phyloP scores from a whole-genome alignment of 345 rosid genomes.

The Limnanthes douglasii region DNA sequence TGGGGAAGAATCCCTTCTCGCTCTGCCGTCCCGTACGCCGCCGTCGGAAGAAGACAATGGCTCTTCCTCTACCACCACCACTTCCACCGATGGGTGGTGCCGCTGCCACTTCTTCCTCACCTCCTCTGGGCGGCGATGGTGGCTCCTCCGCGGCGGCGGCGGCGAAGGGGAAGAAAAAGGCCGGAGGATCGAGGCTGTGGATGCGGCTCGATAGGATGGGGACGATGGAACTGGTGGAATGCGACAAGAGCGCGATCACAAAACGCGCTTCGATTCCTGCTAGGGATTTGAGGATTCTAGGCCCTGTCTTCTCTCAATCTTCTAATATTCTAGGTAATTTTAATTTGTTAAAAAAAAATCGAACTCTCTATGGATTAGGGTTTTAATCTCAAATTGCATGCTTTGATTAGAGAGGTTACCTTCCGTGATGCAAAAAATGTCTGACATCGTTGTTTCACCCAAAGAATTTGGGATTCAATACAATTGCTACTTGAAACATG shows the following conservation, averaged over 20 bases:
- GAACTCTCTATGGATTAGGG: no score
- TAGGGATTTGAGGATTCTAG: constrained; percentile 88
- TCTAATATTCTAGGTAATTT: constrained; percentile 76
- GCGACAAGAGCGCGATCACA: constrained; percentile 68
- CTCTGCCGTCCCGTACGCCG: constrained; percentile 29
- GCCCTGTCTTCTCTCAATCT: constrained; percentile 84
- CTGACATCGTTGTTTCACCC: no score
- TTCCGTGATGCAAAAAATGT: no score
- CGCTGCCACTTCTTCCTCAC: constrained; percentile 17
- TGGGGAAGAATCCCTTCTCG: constrained; percentile 35
- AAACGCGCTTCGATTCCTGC: constrained; percentile 68
- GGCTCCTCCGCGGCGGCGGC: constrained; percentile 14
- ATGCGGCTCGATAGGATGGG: constrained; percentile 79
- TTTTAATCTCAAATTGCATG: no score
- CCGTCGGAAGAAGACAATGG: constrained; percentile 22
- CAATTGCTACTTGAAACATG: no score
- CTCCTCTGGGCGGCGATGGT: constrained; percentile 5
- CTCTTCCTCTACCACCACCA: constrained; percentile 8
- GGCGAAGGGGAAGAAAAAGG: constrained; percentile 74
- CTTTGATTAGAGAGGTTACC: no score
- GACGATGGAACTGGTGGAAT: constrained; percentile 63
- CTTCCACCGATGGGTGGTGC: neutral
- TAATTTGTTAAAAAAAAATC: no score
- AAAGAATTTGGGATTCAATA: no score
- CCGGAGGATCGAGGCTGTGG: constrained; percentile 83